A percentile compares a stretch with the other conserved stretches of the same genome.
phyloP scores from a whole-genome alignment of 116 monocot species.

The Thalassia testudinum region DNA sequence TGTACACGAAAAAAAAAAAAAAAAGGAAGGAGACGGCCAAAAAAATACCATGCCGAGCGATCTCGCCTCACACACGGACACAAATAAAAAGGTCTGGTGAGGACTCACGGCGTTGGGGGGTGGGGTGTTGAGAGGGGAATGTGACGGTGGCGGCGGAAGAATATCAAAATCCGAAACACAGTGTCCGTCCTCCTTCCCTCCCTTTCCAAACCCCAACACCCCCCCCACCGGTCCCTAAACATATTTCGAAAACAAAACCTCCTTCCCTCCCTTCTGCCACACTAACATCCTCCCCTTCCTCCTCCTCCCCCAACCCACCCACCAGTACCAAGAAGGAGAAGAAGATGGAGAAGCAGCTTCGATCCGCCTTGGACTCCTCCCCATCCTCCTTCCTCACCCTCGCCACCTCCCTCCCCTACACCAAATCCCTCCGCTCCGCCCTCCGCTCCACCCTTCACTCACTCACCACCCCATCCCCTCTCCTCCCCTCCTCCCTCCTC shows the following conservation, averaged over 20 bases:
- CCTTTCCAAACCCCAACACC: no score
- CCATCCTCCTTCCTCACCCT: neutral
- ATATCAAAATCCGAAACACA: no score
- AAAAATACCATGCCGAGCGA: no score
- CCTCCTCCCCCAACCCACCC: neutral
- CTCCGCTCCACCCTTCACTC: conserved; percentile 9
- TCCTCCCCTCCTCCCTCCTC: conserved; percentile 35
- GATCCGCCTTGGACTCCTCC: neutral
- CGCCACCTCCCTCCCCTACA: conserved; percentile 10
- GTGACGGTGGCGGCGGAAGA: no score
- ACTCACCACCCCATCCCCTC: conserved; percentile 1
- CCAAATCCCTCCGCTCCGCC: conserved; percentile 1
- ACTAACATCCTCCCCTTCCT: neutral
- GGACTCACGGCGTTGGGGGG: no score
- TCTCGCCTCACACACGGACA: no score
- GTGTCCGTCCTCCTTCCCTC: no score
- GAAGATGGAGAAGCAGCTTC: neutral
- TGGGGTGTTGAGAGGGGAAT: no score
- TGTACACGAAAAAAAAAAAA: no score
- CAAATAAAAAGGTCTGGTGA: no score
- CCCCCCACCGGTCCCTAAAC: no score
- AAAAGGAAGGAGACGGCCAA: no score
- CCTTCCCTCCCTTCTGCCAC: neutral
- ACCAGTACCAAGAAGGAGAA: neutral
- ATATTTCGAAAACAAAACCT: neutral